These are phyloP conservation scores for Populus euphratica DNA, from an alignment of 345 rosid species.

Conservation along the genomic window DNA sequence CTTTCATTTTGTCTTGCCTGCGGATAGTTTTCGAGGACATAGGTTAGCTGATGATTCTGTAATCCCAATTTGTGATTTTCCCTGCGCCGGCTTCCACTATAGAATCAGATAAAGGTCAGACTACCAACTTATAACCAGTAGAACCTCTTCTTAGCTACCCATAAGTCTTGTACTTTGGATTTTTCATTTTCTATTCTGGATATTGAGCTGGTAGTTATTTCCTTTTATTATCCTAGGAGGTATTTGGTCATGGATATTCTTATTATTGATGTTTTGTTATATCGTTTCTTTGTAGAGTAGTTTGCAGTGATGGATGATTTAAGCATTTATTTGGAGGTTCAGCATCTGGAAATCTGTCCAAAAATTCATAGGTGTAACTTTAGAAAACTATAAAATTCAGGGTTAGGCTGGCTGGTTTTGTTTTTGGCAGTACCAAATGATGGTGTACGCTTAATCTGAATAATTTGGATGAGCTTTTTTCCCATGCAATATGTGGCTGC, in stretches of 20 bases:
- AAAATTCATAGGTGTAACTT: background rate
- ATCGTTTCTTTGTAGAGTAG: background rate
- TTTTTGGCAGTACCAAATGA: background rate
- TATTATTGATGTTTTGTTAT: background rate
- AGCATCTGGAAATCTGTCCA: background rate
- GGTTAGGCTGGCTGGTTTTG: background rate
- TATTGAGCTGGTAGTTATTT: too few species aligned
- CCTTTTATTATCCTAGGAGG: background rate
- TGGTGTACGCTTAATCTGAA: background rate
- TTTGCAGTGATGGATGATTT: background rate
- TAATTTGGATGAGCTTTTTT: background rate
- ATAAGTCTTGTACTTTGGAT: too few species aligned
- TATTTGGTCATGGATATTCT: background rate
- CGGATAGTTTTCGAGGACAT: background rate
- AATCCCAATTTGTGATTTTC: background rate
- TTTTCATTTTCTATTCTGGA: too few species aligned
- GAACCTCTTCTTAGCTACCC: background rate
- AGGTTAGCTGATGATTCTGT: background rate
- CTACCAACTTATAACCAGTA: background rate
- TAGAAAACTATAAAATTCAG: background rate
- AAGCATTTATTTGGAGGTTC: background rate
- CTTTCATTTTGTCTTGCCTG: background rate
- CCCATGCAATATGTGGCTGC: background rate
- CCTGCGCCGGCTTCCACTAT: background rate
- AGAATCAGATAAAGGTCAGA: background rate